phyloP scores from a whole-genome alignment of 129 eudicot species.

The sunflower (Helianthus annuus) region DNA sequence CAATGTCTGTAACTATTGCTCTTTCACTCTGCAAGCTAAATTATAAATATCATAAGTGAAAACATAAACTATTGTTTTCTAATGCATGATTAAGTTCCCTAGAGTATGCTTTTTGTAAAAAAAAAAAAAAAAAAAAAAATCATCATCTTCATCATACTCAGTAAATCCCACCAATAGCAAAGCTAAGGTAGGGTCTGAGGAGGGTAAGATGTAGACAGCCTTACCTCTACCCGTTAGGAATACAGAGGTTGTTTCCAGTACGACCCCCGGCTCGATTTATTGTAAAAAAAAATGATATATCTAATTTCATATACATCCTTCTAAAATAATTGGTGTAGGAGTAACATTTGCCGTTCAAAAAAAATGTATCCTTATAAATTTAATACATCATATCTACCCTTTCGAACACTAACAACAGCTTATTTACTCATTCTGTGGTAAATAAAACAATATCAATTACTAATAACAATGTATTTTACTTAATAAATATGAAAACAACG shows the following conservation, averaged over 20 bases:
- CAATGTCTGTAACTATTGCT: constrained; percentile 95
- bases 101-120: neutral
- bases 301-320: neutral
- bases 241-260: no score
- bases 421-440: neutral
- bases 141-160: no score
- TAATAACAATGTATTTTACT: neutral
- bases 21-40: constrained; percentile 98
- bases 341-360: no score
- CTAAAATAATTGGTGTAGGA: no score
- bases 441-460: neutral
- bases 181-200: no score
- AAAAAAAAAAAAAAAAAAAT: no score
- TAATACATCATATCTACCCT: neutral
- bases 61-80: neutral
- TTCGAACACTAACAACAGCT: neutral
- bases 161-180: no score
- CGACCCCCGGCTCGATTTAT: no score
- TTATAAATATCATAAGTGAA: constrained; percentile 23
- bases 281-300: neutral
- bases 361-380: neutral
- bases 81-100: neutral
- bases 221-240: no score
- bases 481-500: neutral
- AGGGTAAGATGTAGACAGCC: no score